These are phyloP conservation scores for Fusarium mangiferae DNA, from an alignment of 2,329 filamentous ascomycete species.

Conservation along the genomic window DNA sequence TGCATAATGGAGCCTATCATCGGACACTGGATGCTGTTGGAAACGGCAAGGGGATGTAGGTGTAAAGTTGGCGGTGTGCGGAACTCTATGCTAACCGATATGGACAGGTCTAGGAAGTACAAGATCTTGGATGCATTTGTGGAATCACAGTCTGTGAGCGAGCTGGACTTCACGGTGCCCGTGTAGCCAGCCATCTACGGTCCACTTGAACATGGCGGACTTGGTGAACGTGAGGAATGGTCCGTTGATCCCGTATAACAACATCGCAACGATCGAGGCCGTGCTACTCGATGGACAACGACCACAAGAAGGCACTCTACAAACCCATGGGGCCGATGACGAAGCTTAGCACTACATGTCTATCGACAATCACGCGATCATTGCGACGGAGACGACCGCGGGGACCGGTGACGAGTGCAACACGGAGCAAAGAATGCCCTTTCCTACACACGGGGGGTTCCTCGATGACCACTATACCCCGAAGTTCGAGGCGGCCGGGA, in stretches of 20 bases:
- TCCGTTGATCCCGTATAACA: background rate
- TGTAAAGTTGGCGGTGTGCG: background rate
- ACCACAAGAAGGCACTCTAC: background rate
- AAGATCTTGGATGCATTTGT: background rate
- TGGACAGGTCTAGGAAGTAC: background rate
- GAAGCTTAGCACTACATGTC: background rate
- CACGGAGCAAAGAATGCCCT: background rate
- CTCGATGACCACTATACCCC: background rate
- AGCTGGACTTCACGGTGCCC: background rate
- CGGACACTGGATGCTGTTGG: rapidly evolving
- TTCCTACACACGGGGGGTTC: background rate
- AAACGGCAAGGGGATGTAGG: background rate
- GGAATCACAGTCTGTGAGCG: too few relatives aligned
- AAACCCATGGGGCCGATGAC: background rate
- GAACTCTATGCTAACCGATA: background rate
- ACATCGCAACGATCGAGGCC: background rate
- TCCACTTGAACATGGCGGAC: background rate
- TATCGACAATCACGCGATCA: background rate
- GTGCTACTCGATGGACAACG: rapidly evolving
- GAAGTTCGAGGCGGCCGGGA: background rate
- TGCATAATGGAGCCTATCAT: background rate
- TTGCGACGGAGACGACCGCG: background rate
- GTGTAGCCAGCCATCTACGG: background rate
- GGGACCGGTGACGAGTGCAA: background rate
- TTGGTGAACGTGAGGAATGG: background rate